These are phyloP conservation scores for Lachnellula arida DNA, from an alignment of 2,329 filamentous ascomycete species.

Conservation along the genomic window DNA sequence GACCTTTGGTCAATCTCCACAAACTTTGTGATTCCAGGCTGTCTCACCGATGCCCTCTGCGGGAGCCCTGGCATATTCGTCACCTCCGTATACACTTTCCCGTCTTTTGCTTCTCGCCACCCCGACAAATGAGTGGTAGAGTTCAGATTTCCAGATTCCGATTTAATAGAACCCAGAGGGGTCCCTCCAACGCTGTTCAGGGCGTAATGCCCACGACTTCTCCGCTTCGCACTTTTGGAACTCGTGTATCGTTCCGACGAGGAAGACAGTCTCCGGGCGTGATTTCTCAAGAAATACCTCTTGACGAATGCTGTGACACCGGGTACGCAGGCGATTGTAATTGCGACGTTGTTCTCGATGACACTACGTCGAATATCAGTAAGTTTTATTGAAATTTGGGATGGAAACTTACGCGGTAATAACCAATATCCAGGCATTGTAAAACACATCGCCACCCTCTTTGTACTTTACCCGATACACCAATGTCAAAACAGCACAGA, in stretches of 20 bases:
- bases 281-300: background rate
- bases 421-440: background rate
- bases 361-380: background rate
- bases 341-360: slow-evolving; percentile 8
- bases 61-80: background rate
- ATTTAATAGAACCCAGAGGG: background rate
- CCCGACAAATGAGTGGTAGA: background rate
- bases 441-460: background rate
- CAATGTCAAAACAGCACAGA: slow-evolving; percentile 1
- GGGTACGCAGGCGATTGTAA: slow-evolving; percentile 9
- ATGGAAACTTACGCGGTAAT: background rate
- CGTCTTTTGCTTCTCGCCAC: background rate
- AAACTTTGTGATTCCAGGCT: background rate
- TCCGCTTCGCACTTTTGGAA: background rate
- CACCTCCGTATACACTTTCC: background rate
- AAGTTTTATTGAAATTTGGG: background rate
- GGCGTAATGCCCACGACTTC: background rate
- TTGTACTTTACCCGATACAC: slow-evolving; percentile 2
- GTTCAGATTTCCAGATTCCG: background rate
- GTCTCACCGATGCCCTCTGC: background rate
- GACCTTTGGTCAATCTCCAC: background rate
- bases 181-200: background rate
- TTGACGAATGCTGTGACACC: slow-evolving; percentile 6
- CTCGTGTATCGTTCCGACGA: background rate
- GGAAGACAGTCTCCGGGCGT: background rate